These are phyloP conservation scores for Sphaerulina vaccinii DNA, from an alignment of 2,329 filamentous ascomycete genomes.

Conservation along the genomic window DNA sequence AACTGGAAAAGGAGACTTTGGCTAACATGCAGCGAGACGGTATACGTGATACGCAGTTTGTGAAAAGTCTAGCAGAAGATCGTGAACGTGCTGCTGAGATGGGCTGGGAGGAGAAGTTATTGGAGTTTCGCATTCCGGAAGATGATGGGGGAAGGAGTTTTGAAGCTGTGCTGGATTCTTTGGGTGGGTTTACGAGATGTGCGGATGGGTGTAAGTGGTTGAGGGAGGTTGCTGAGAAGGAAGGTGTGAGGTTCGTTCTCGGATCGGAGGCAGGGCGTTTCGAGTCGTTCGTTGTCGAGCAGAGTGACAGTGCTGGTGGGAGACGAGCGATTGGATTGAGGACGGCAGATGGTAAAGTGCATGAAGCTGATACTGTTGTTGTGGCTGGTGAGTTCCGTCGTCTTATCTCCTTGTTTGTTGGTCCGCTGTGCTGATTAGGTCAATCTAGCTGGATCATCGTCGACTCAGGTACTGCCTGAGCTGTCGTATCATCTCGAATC, in stretches of 20 bases:
- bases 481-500: slow-evolving; percentile 2
- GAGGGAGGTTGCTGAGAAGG: neutral
- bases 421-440: too few relatives aligned
- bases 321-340: neutral
- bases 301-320: too few relatives aligned
- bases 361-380: neutral
- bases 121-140: slow-evolving; percentile 1
- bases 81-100: neutral
- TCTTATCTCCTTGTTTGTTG: too few relatives aligned
- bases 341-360: neutral
- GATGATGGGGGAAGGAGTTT: neutral
- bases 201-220: neutral
- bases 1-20: slow-evolving; percentile 3
- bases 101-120: slow-evolving; percentile 4
- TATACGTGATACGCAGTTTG: slow-evolving; percentile 1
- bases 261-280: neutral
- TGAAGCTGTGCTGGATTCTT: slow-evolving; percentile 1
- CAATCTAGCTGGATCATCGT: neutral
- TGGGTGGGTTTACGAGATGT: slow-evolving; percentile 1
- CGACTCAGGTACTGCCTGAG: neutral
- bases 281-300: neutral
- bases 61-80: neutral
- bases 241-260: neutral
- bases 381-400: neutral
- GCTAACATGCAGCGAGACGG: slow-evolving; percentile 2